Evolutionary conservation across 2,329 filamentous ascomycete genomes (phyloP).

Genomic region (Scytalidium lignicola): DNA sequence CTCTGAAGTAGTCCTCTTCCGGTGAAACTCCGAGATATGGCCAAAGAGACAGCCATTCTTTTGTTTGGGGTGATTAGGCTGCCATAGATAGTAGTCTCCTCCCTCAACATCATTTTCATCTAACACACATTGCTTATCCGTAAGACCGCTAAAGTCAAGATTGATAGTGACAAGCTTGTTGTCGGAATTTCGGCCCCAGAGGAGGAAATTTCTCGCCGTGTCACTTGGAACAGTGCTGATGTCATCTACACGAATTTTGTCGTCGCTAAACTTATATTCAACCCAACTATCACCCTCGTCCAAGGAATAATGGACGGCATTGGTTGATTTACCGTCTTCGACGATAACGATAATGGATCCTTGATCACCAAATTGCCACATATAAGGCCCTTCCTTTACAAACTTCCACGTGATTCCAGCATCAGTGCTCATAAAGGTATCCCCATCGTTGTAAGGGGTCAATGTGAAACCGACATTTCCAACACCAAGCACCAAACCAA

Average conservation of each 20-base stretch:
- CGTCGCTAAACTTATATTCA: constrained; percentile 66
- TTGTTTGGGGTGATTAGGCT: constrained; percentile 74
- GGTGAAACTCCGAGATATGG: constrained; percentile 81
- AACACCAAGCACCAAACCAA: constrained; percentile 85
- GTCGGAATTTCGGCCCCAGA: constrained; percentile 67
- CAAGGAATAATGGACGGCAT: constrained; percentile 67
- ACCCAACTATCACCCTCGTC: constrained; percentile 80
- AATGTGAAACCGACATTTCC: constrained; percentile 75
- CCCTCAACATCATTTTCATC: constrained; percentile 55
- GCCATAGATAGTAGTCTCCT: constrained; percentile 81
- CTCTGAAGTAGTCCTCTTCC: constrained; percentile 72
- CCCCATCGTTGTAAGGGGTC: constrained; percentile 46
- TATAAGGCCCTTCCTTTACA: constrained; percentile 81
- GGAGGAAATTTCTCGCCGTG: constrained; percentile 81
- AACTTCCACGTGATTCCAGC: constrained; percentile 85
- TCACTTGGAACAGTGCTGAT: constrained; percentile 88
- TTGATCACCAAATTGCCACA: constrained; percentile 94
- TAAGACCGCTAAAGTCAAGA: constrained; percentile 80
- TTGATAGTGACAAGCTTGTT: constrained; percentile 69
- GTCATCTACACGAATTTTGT: constrained; percentile 68
- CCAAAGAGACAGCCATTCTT: constrained; percentile 85
- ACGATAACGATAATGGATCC: constrained; percentile 90
- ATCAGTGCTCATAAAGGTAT: constrained; percentile 88
- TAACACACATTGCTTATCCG: constrained; percentile 66
- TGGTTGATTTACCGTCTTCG: constrained; percentile 62